Evolutionary conservation across 306 rosid species (phyloP).

Genomic region (Oemleria cerasiformis): DNA sequence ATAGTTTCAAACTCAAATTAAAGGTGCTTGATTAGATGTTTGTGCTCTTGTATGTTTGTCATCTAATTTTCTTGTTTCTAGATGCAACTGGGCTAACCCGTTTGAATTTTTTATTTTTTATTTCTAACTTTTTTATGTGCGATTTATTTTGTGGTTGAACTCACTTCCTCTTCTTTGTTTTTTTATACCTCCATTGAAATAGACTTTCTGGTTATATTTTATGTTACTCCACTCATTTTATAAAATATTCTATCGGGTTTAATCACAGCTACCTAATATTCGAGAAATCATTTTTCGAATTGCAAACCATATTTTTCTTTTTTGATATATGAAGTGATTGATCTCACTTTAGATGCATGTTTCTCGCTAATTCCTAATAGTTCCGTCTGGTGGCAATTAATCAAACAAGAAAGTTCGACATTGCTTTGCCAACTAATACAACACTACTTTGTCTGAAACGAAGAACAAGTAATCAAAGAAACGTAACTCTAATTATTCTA

Average conservation of each 20-base stretch:
- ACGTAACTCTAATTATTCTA: too few species aligned
- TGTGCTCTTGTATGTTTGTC: background rate
- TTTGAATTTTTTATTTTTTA: background rate
- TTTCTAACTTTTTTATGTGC: too few species aligned
- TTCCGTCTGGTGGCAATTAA: background rate
- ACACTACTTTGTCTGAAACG: background rate
- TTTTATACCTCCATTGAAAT: too few species aligned
- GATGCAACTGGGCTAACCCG: background rate
- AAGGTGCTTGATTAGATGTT: background rate
- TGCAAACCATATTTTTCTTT: too few species aligned
- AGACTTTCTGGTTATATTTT: too few species aligned
- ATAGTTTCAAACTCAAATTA: background rate
- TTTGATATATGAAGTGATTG: too few species aligned
- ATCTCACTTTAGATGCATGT: background rate
- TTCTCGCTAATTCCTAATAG: background rate
- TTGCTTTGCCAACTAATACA: constrained; percentile 11
- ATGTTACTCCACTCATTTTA: too few species aligned
- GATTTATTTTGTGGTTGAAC: background rate
- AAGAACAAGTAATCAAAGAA: constrained; percentile 4
- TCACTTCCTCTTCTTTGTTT: background rate
- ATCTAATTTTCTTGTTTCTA: background rate
- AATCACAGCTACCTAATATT: too few species aligned
- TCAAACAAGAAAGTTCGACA: background rate
- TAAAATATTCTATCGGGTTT: too few species aligned
- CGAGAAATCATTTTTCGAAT: too few species aligned